Evolutionary conservation across 164 flowering plant genomes (phyloP), one percentile per base, ranked within the genome.

Genomic region (Hamamelis virginiana): DNA sequence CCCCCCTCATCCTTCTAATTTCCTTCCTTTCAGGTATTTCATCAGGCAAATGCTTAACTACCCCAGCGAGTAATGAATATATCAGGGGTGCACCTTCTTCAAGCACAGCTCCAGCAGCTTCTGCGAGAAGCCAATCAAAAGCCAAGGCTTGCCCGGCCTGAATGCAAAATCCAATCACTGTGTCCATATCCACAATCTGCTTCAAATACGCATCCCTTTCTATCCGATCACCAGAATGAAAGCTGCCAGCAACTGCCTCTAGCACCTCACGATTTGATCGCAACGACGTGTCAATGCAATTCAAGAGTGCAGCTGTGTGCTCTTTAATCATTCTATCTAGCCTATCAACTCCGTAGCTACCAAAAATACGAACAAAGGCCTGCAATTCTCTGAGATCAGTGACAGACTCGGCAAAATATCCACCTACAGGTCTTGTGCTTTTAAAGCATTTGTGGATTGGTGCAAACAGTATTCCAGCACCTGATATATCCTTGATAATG

Each of bases 371-470:
- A 64, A 81, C 87, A 80, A 90, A 95, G 11, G 99, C 88, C 75
- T 89, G 82, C 79, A 95, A 56, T 76, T 95, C 97, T 73, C 78
- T 76, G n/a, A 83, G 74, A 82, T 90, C 95, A 51, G 96, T 86
- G 19, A 92, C 89, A 25, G 99, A 89, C 75, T 95, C 96, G 2
- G 97, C 96, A 83, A 91, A 95, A 75, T 90, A 90, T 44, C 96
- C 98, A 41, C 99, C 99, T 50, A 95, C 94, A 46, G 93, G 98
- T 76, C 95, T 85, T 19, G 97, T 83, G 78, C 98, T 93, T 79
- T 81, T 87, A 76, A 95, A 95, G 80, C 96, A 89, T 71, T 81
- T 85, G 72, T 88, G 95, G 27, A 72, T 73, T 45, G 99, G 98
- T 9, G 92, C 90, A 79, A 86, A 95, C 61, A 91, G 80, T 68